Base-by-base conservation (phyloP, 257 asterid species). In the Phtheirospermum japonicum region DNA sequence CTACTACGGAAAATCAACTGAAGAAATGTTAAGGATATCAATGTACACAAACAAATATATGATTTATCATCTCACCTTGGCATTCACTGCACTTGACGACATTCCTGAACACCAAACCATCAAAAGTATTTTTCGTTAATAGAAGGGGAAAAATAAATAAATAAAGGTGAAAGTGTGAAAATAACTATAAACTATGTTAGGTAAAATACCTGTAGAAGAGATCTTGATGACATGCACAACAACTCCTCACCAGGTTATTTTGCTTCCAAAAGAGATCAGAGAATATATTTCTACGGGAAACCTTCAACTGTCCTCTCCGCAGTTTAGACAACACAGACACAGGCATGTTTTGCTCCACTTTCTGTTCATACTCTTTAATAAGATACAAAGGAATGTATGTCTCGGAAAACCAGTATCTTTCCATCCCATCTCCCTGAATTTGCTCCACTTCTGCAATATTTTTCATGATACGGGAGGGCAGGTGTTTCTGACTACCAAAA, bases 381-480 rank as follows among this genome's bases (percentile, higher is more conserved):
- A 90, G 82, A 83, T 85, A 83, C 66, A 90, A 65, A 53, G 97
- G 97, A 57, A 87, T 71, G 26, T 77, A 81, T 31, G 77, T 74
- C 79, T 90, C 93, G 36, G 83, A 75, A 69, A 90, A 87, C 97
- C 97, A 90, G 71, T 83, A 79, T 71, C 77, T 83, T 71, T 83
- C 90, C 74, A 68, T 77, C 45, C 82, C 95, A 52, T 76, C 84
- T 59, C 63, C 72, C 30, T 56, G 74, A 37, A 45, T 78, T 76
- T 85, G 64, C 79, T 80, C 95, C 30, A 67, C 69, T 77, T 90
- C 93, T 46, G 63, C 17, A 30, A 85, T 43, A 72, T 73, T 77
- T 83, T 87, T 87, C 95, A 80, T 78, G 37, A 90, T 83, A 43
- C 92, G 94, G 8, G 95, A 85, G 16, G 97, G 85, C 55, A 90